Evolutionary conservation across 73 alveolate species (phyloP).

Genomic region (Blepharisma japonicum): DNA sequence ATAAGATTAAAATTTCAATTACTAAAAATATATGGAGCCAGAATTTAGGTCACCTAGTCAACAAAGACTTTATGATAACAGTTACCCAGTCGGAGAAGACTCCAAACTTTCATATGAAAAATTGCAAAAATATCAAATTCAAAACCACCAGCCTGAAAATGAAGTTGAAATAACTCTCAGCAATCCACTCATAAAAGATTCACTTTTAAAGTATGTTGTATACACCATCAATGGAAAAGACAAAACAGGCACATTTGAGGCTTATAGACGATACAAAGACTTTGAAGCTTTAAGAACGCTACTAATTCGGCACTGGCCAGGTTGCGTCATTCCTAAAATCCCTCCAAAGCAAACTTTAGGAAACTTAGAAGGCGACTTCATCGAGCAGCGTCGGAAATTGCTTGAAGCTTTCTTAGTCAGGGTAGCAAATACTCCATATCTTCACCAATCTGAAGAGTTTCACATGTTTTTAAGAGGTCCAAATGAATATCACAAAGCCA

Average conservation of each 20-base stretch:
- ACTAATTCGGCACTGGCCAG: slow-evolving; percentile 13
- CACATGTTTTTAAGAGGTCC: slow-evolving; percentile 25
- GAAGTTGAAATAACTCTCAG: no score
- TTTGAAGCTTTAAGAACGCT: not conserved
- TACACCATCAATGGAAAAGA: not conserved
- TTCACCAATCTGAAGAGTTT: not conserved
- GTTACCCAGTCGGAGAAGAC: no score
- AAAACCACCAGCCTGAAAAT: no score
- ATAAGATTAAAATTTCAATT: no score
- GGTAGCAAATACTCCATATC: not conserved
- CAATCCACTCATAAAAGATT: no score
- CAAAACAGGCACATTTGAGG: not conserved
- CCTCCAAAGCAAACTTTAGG: slow-evolving; percentile 18
- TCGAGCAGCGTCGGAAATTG: not conserved
- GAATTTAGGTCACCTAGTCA: no score
- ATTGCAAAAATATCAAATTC: no score
- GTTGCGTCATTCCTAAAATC: slow-evolving; percentile 2
- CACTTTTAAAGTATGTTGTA: not conserved
- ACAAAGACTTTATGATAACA: no score
- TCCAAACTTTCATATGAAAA: no score
- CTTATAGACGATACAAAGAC: slow-evolving; percentile 15
- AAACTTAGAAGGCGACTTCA: not conserved
- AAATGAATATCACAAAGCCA: not conserved
- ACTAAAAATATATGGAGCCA: no score
- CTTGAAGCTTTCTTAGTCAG: not conserved